These are phyloP conservation scores for Dipteronia dyeriana DNA, from an alignment of 345 rosid species.

Conservation along the genomic window DNA sequence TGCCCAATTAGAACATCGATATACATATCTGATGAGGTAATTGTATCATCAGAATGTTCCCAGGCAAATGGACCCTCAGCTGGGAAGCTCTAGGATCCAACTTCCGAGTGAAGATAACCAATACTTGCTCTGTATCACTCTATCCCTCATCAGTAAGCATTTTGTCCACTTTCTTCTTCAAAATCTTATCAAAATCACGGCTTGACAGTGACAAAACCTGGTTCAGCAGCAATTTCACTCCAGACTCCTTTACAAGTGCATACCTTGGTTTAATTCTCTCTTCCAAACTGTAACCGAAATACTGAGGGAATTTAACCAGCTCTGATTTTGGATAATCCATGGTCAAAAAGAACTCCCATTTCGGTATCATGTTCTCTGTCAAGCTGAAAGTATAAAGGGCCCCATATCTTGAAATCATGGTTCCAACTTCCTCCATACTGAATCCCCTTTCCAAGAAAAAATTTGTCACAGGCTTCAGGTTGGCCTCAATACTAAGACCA, in stretches of 20 bases:
- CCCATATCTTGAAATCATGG: slow-evolving; percentile 79
- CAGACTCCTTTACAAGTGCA: slow-evolving; percentile 60
- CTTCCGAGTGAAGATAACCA: slow-evolving; percentile 4
- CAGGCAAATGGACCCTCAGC: background rate
- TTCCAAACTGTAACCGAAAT: slow-evolving; percentile 83
- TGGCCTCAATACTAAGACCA: slow-evolving; percentile 80
- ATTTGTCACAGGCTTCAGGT: slow-evolving; percentile 74
- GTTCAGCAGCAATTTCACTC: slow-evolving; percentile 67
- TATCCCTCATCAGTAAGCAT: slow-evolving; percentile 25
- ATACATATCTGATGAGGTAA: background rate
- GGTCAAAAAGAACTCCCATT: slow-evolving; percentile 90
- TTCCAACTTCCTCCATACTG: slow-evolving; percentile 56
- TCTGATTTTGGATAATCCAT: slow-evolving; percentile 77
- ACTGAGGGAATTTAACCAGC: slow-evolving; percentile 86
- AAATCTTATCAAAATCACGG: slow-evolving; percentile 52
- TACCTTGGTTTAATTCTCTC: slow-evolving; percentile 85
- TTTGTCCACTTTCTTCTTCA: slow-evolving; percentile 63
- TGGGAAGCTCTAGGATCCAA: background rate
- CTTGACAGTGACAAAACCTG: slow-evolving; percentile 68
- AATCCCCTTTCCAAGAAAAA: slow-evolving; percentile 75
- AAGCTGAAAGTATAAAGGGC: slow-evolving; percentile 78
- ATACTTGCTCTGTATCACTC: background rate
- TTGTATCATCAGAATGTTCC: background rate
- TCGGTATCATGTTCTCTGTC: slow-evolving; percentile 66
- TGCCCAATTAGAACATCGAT: background rate